Percentiles rank a stretch among this genome's conserved stretches.
phyloP scores from a whole-genome alignment of 2,329 filamentous ascomycete genomes.

The Arthroderma sp. region DNA sequence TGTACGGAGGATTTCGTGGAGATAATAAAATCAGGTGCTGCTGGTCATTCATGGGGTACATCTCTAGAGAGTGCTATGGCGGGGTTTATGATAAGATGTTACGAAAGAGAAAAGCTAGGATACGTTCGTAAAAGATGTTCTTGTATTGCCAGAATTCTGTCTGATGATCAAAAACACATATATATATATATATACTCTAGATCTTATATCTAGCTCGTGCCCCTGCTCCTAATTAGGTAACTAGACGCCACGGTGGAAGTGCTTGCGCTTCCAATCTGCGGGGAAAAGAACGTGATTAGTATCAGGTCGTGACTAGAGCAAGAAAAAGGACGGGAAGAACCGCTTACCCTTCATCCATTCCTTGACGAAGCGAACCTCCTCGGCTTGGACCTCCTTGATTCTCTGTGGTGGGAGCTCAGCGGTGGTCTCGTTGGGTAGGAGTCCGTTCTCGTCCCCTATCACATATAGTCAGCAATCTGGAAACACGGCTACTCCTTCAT shows the following conservation, averaged over 20 bases:
- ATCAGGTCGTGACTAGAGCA: neutral
- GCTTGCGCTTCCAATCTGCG: neutral
- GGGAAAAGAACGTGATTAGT: neutral
- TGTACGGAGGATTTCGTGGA: too few species aligned
- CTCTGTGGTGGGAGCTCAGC: slow-evolving; percentile 35
- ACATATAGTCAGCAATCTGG: slow-evolving; percentile 19
- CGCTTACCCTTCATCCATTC: slow-evolving; percentile 36
- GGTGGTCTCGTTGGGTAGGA: slow-evolving; percentile 43
- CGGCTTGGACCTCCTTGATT: slow-evolving; percentile 37
- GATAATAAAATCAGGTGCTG: too few species aligned
- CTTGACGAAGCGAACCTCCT: slow-evolving; percentile 38
- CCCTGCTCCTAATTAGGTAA: too few species aligned
- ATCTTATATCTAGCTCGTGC: too few species aligned
- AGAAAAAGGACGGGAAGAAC: neutral
- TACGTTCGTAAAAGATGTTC: neutral
- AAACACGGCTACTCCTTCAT: neutral
- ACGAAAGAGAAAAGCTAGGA: neutral
- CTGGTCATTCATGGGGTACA: too few species aligned
- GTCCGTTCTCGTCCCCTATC: slow-evolving; percentile 38
- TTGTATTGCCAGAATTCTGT: neutral
- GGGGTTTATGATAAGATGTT: too few species aligned
- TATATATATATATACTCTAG: neutral
- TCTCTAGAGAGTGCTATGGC: too few species aligned
- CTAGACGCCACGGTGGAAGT: neutral
- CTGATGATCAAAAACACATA: neutral